Evolutionary conservation across 176 grass and related monocot genomes (phyloP).

Genomic region (Rhynchospora tenuis): DNA sequence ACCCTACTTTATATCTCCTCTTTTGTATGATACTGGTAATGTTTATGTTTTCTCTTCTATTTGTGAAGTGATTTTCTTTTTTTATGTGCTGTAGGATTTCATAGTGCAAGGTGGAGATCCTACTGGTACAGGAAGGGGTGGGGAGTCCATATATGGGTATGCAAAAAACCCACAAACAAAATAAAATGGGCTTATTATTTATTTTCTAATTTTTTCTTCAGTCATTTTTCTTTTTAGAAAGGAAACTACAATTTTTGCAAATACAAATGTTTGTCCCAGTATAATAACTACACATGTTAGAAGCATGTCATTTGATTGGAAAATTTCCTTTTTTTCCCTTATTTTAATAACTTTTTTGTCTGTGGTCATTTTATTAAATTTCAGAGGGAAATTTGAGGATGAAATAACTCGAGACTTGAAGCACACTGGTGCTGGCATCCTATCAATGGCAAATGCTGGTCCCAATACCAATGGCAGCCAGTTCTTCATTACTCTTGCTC

Average conservation of each 20-base stretch:
- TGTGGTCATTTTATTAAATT: slow-evolving; percentile 10
- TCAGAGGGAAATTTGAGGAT: slow-evolving; percentile 83
- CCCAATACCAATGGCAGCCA: slow-evolving; percentile 95
- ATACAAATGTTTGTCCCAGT: background rate
- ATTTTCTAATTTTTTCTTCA: background rate
- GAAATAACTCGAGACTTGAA: slow-evolving; percentile 81
- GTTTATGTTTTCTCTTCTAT: background rate
- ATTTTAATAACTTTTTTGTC: background rate
- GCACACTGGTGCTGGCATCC: slow-evolving; percentile 88
- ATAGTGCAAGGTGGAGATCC: slow-evolving; percentile 98
- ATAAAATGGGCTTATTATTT: background rate
- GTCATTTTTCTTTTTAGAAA: background rate
- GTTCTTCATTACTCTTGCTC: slow-evolving; percentile 92
- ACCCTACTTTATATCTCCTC: background rate
- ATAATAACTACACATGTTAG: background rate
- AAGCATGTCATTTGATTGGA: background rate
- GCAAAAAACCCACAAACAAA: background rate
- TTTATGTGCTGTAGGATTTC: slow-evolving; percentile 58
- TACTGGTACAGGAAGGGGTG: slow-evolving; percentile 87
- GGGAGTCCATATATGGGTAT: slow-evolving; percentile 96
- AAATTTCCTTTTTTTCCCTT: background rate
- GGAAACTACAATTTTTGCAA: background rate
- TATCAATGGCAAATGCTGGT: slow-evolving; percentile 95
- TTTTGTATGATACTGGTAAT: background rate
- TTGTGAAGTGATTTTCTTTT: background rate